phyloP scores from a whole-genome alignment of 129 eudicot genomes.

The Tanacetum coccineum region DNA sequence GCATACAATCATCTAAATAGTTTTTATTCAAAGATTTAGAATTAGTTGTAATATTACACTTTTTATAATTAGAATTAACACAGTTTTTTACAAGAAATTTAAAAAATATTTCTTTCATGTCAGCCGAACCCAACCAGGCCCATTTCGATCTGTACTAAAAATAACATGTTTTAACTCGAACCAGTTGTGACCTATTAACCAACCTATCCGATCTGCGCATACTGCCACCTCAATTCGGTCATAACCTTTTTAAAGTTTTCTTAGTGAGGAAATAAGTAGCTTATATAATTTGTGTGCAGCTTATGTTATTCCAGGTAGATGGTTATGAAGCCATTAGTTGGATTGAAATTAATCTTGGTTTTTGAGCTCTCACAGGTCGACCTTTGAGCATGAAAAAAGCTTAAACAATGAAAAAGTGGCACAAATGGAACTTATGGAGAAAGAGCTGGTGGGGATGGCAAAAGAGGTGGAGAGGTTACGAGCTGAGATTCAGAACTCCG shows the following conservation, averaged over 20 bases:
- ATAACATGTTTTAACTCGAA: too few relatives aligned
- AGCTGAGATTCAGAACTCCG: slow-evolving; percentile 53
- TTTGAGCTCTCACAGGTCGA: slow-evolving; percentile 35
- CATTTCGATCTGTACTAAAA: not conserved
- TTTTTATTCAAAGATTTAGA: not conserved
- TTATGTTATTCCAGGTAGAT: slow-evolving; percentile 1
- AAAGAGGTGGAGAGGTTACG: slow-evolving; percentile 64
- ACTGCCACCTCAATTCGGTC: too few relatives aligned
- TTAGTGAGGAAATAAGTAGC: not conserved
- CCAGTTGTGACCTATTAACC: too few relatives aligned
- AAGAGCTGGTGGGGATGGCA: slow-evolving; percentile 55
- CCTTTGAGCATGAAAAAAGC: slow-evolving; percentile 67
- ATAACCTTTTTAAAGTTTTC: too few relatives aligned
- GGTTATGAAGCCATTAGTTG: not conserved
- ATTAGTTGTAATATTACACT: not conserved
- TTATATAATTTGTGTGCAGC: not conserved
- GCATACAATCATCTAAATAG: too few relatives aligned
- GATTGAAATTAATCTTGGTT: slow-evolving; percentile 12
- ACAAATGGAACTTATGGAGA: slow-evolving; percentile 66
- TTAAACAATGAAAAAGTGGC: slow-evolving; percentile 61
- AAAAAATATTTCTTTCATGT: not conserved
- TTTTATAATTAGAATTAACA: not conserved
- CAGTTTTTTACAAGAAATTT: not conserved
- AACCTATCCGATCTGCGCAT: too few relatives aligned
- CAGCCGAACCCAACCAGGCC: not conserved